Evolutionary conservation across 768 basidiomycete species (phyloP).

Genomic region (Termitomyces sp.): DNA sequence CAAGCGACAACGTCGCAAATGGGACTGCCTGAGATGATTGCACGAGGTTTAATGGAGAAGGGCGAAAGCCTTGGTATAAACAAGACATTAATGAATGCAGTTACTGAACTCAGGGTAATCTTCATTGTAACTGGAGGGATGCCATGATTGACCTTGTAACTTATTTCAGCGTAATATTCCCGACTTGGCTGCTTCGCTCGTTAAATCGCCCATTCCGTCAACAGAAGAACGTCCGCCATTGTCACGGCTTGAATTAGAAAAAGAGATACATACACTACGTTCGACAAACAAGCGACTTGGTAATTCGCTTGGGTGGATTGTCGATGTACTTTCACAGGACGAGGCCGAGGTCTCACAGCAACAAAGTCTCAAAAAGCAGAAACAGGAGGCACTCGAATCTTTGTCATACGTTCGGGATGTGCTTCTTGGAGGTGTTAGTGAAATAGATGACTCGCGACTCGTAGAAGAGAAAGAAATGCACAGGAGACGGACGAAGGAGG

Average conservation of each 20-base stretch:
- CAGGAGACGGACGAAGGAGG: conserved; percentile 3
- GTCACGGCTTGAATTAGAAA: conserved; percentile 65
- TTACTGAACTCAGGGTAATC: conserved; percentile 66
- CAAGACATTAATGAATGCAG: conserved; percentile 74
- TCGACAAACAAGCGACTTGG: conserved; percentile 60
- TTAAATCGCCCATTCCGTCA: conserved; percentile 45
- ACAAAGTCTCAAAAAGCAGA: conserved; percentile 34
- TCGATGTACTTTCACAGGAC: conserved; percentile 63
- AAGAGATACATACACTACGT: conserved; percentile 49
- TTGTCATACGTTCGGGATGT: conserved; percentile 75
- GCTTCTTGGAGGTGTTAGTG: conserved; percentile 44
- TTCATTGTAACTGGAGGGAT: background rate
- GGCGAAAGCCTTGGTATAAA: conserved; percentile 82
- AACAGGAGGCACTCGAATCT: conserved; percentile 66
- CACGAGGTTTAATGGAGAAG: conserved; percentile 66
- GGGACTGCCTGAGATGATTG: conserved; percentile 65
- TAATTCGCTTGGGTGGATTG: conserved; percentile 66
- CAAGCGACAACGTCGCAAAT: conserved; percentile 37
- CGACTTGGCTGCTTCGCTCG: conserved; percentile 67
- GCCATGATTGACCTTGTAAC: background rate
- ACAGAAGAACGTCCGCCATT: conserved; percentile 51
- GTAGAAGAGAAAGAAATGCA: conserved; percentile 43
- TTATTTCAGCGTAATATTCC: conserved; percentile 70
- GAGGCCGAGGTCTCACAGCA: conserved; percentile 35
- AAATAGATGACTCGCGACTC: conserved; percentile 63